phyloP scores from a whole-genome alignment of 495 filamentous ascomycete genomes.

The Clavariopsis aquatica region DNA sequence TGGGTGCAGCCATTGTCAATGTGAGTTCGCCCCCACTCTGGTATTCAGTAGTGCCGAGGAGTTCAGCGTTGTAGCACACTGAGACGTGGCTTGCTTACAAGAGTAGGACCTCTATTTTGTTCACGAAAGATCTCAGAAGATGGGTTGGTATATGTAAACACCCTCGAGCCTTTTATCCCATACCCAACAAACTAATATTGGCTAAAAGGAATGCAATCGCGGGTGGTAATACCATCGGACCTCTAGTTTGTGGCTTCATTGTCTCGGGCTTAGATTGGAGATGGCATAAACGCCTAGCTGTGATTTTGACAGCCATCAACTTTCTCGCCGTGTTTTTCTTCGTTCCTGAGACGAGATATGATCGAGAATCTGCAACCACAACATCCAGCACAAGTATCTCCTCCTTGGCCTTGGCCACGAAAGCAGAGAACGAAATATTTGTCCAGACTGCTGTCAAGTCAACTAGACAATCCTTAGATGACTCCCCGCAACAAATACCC shows the following conservation, averaged over 20 bases:
- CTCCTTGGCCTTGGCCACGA: slow-evolving; percentile 19
- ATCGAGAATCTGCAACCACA: slow-evolving; percentile 17
- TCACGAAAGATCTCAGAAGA: slow-evolving; percentile 39
- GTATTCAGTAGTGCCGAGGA: slow-evolving; percentile 8
- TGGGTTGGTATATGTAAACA: slow-evolving; percentile 40
- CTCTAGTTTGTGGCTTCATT: slow-evolving; percentile 43
- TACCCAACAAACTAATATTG: not conserved
- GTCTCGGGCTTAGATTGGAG: slow-evolving; percentile 38
- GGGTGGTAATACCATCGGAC: slow-evolving; percentile 43
- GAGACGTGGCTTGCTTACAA: slow-evolving; percentile 12
- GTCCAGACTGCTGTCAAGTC: slow-evolving; percentile 5
- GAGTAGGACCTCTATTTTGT: slow-evolving; percentile 40
- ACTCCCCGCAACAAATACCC: slow-evolving; percentile 24
- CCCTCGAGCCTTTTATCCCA: not conserved
- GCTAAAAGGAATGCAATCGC: slow-evolving; percentile 36
- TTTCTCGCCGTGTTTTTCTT: slow-evolving; percentile 42
- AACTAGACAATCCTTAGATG: slow-evolving; percentile 1
- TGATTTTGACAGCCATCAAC: slow-evolving; percentile 38
- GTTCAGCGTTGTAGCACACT: slow-evolving; percentile 6
- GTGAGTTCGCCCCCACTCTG: slow-evolving; percentile 21
- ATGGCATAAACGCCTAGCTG: slow-evolving; percentile 44
- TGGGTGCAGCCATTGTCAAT: slow-evolving; percentile 43
- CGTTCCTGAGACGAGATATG: slow-evolving; percentile 42
- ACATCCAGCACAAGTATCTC: not conserved
- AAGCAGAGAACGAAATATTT: slow-evolving; percentile 30